Evolutionary conservation across 257 asterid species (phyloP).

Genomic region (Paulownia fortunei): DNA sequence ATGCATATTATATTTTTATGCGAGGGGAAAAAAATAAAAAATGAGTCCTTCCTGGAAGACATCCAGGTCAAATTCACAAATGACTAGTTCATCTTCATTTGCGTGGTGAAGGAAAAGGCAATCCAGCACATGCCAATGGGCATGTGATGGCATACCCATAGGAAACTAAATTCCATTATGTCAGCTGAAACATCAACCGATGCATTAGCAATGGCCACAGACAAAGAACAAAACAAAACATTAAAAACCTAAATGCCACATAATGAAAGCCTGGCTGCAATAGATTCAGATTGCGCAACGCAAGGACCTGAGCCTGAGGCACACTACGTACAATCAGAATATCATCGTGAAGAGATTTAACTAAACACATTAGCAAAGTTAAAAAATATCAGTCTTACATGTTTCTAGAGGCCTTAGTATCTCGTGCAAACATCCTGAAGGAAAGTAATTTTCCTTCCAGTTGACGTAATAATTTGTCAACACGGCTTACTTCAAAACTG

Average conservation of each 20-base stretch:
- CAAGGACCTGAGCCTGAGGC: conserved; percentile 3
- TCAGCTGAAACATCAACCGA: conserved; percentile 14
- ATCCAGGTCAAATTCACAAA: not conserved
- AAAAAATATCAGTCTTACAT: conserved; percentile 52
- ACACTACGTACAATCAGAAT: conserved; percentile 16
- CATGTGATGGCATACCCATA: conserved; percentile 1
- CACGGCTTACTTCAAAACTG: conserved; percentile 67
- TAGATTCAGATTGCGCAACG: not conserved
- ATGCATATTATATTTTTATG: not conserved
- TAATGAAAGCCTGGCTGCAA: conserved; percentile 17
- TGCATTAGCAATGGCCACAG: conserved; percentile 9
- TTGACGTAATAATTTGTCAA: conserved; percentile 68
- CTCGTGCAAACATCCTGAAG: conserved; percentile 96
- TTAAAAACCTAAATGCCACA: not conserved
- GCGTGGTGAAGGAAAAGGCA: not conserved
- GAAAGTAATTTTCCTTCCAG: conserved; percentile 89
- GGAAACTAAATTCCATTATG: conserved; percentile 12
- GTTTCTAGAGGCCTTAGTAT: conserved; percentile 91
- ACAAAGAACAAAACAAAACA: not conserved
- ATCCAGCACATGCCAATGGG: conserved; percentile 10
- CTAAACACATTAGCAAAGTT: not conserved
- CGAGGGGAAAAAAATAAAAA: not conserved
- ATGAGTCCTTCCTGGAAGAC: not conserved
- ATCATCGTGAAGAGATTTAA: not conserved
- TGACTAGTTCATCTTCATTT: not conserved